A percentile compares a stretch with the other conserved stretches of the same genome.
Conservation (phyloP, 169 alveolate genomes). For the Babesia bovis region DNA sequence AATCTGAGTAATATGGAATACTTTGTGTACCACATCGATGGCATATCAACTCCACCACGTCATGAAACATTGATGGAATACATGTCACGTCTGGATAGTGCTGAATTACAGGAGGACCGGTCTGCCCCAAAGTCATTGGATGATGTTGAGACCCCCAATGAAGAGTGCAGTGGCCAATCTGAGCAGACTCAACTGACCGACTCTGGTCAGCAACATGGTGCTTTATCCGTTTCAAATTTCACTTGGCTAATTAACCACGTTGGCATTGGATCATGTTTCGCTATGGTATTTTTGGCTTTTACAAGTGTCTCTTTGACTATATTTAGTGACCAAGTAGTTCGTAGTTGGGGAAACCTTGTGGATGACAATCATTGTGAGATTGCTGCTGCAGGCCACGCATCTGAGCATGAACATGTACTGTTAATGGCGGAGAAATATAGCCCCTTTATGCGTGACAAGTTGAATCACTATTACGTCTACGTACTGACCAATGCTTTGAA, state of each 20-base stretch:
- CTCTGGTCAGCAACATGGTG: conserved; percentile 10
- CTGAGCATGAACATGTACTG: background rate
- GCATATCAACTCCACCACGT: background rate
- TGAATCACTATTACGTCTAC: conserved; percentile 49
- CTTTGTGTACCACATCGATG: conserved; percentile 19
- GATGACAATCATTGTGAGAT: background rate
- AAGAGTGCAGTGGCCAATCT: background rate
- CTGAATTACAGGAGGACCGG: background rate
- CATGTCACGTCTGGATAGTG: conserved; percentile 1
- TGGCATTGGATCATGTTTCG: conserved; percentile 26
- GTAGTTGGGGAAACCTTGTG: conserved; percentile 44
- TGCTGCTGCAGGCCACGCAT: background rate
- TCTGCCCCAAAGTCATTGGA: background rate
- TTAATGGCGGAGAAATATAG: background rate
- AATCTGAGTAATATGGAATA: background rate
- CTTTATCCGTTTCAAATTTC: conserved; percentile 24
- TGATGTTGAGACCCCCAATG: background rate
- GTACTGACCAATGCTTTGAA: conserved; percentile 23
- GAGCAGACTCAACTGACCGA: conserved; percentile 9
- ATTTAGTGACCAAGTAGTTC: conserved; percentile 45
- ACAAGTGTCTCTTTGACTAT: conserved; percentile 35
- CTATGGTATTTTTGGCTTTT: conserved; percentile 25
- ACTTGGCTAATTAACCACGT: conserved; percentile 59
- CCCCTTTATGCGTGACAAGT: conserved; percentile 6
- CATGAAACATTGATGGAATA: conserved; percentile 1